A percentile compares a stretch with the other conserved stretches of the same genome.
These are phyloP conservation scores for Diaporthe citriasiana DNA, from an alignment of 2,329 filamentous ascomycete genomes.

Conservation along the genomic window DNA sequence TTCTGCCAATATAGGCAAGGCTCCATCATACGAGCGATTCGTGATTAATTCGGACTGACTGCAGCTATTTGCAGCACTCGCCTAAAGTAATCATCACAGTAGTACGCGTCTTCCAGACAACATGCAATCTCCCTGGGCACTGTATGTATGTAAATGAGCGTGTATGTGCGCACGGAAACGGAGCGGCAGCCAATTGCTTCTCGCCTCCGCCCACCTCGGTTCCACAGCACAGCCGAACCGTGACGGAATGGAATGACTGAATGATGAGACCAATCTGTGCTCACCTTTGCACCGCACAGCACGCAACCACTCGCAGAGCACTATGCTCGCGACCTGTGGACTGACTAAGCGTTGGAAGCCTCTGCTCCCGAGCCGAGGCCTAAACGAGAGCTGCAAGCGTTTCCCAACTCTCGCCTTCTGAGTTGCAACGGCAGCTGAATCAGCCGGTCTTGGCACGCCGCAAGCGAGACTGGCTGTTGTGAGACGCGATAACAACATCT, in stretches of 20 bases:
- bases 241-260: conserved; percentile 27
- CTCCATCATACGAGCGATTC: not conserved
- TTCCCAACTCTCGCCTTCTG: not conserved
- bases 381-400: not conserved
- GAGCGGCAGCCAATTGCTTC: conserved; percentile 22
- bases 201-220: conserved; percentile 18
- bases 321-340: not conserved
- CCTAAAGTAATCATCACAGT: not conserved
- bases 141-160: not conserved
- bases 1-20: not conserved
- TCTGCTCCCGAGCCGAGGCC: conserved; percentile 10
- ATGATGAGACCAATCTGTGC: conserved; percentile 33
- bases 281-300: not conserved
- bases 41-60: not conserved
- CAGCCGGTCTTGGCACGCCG: conserved; percentile 16
- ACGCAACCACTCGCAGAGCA: not conserved
- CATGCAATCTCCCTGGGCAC: not conserved
- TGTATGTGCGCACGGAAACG: not conserved
- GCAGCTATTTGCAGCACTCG: not conserved
- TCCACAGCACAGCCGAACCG: conserved; percentile 17
- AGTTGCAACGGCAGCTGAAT: conserved; percentile 5
- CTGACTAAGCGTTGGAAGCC: conserved; percentile 19
- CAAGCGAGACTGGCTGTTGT: not conserved
- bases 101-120: conserved; percentile 5
- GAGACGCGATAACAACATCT: not conserved